These are phyloP conservation scores for Pyrrhoderma noxium DNA, from an alignment of 1,284 basidiomycete genomes.

Conservation along the genomic window DNA sequence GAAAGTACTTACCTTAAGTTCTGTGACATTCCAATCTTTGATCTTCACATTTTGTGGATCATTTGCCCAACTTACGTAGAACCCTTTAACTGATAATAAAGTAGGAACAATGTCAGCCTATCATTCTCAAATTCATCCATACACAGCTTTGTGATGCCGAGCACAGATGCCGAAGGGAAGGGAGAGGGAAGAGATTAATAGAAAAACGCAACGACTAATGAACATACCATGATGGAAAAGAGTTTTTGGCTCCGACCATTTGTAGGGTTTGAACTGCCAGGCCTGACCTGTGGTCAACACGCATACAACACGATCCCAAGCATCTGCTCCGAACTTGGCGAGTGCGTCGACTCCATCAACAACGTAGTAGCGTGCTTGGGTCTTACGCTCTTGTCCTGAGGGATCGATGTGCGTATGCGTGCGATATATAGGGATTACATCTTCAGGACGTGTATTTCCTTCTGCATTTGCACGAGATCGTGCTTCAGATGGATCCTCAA, in stretches of 20 bases:
- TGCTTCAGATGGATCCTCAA: constrained; percentile 73
- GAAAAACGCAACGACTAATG: not conserved
- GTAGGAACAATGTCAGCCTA: not conserved
- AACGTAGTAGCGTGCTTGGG: constrained; percentile 59
- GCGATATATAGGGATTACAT: constrained; percentile 78
- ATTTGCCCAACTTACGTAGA: constrained; percentile 90
- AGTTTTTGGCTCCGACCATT: constrained; percentile 88
- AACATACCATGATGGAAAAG: constrained; percentile 86
- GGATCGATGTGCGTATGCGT: constrained; percentile 60
- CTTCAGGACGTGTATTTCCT: constrained; percentile 73
- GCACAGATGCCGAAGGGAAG: constrained; percentile 1
- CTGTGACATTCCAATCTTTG: constrained; percentile 95
- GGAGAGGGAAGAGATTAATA: constrained; percentile 62
- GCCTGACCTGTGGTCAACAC: constrained; percentile 96
- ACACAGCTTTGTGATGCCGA: constrained; percentile 10
- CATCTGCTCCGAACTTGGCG: constrained; percentile 83
- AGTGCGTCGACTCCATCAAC: constrained; percentile 92
- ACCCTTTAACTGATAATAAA: constrained; percentile 67
- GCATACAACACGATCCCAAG: constrained; percentile 93
- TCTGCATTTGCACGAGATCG: constrained; percentile 58
- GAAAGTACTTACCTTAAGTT: constrained; percentile 62
- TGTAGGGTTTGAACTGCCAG: constrained; percentile 97
- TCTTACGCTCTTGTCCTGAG: constrained; percentile 37
- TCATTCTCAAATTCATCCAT: not conserved
- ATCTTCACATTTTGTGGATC: constrained; percentile 85